Base-by-base conservation (phyloP, 768 basidiomycete genomes). In the Auricularia heimuer region DNA sequence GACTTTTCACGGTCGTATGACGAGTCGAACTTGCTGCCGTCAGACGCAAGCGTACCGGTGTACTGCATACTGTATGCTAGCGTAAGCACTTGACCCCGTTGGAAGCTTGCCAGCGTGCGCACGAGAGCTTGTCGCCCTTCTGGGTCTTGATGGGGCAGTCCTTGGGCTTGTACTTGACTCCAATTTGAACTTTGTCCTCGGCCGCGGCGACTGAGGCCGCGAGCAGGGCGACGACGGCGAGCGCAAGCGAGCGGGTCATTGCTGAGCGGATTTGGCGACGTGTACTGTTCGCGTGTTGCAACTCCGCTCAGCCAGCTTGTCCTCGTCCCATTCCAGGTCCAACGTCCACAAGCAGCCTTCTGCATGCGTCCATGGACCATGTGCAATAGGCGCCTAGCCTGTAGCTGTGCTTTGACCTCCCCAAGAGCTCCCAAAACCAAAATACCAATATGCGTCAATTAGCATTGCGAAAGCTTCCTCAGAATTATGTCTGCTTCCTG, bases 11-110 rank as follows among this genome's bases (percentile, higher is more conserved):
- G 65, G 65, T 66, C 65, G 24, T 18, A 18, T 36, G 65, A 66
- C 37, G 65, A 66, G 44, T 66, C 65, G 58, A 66, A 66, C 33
- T 66, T 66, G 33, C 61, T 63, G 37, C 65, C 65, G 36, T 66
- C 65, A 6, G 56, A 24, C 11, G 61, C 63, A 29, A 66, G 54
- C 12, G 65, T 63, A 16, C 65, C 65, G 8, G 65, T 66, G 47
- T 66, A 66, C 37, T 66, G 63, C 65, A 66, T 66, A 14, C 56
- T 60, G 24, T 4, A 4, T 60, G 54, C 54, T 29, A 29, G 29
- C 29, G 29, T 29, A 2, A 29, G 29, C 29, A 42, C 39, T 14
- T 14, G 12, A 4, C 3, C 39, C n/a, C 54, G 54, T 18, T 10
- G n/a, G 7, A 8, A 29, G 54, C 54, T n/a, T 29, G 54, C 54